Conservation (phyloP, 1,139 yeast species). For the Nakaseomyces sp. region DNA sequence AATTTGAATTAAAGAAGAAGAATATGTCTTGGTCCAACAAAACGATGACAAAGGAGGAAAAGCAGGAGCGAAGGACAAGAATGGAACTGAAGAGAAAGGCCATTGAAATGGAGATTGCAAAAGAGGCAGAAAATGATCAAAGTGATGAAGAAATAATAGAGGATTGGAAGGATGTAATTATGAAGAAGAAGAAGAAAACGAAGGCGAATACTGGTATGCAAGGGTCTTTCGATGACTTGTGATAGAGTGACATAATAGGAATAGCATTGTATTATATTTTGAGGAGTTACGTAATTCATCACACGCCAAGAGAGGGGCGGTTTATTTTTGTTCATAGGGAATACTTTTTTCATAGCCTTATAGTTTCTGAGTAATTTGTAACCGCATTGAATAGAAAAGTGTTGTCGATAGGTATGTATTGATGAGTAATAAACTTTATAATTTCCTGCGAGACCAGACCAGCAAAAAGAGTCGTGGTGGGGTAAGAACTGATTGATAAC, state of each 20-base stretch:
- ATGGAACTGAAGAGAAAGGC: conserved; percentile 56
- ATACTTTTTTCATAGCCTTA: not conserved
- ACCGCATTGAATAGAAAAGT: conserved; percentile 62
- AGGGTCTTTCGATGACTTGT: conserved; percentile 69
- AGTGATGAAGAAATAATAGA: conserved; percentile 48
- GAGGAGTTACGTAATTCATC: not conserved
- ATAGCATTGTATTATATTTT: not conserved
- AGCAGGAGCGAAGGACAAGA: conserved; percentile 54
- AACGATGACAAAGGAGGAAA: conserved; percentile 52
- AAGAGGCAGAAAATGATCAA: conserved; percentile 32
- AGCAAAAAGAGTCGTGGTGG: conserved; percentile 49
- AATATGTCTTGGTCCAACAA: conserved; percentile 79
- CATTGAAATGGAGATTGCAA: conserved; percentile 43
- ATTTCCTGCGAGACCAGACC: conserved; percentile 76
- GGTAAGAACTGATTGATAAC: conserved; percentile 8
- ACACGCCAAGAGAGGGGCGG: too few species aligned
- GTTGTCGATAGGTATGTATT: conserved; percentile 65
- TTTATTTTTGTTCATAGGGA: too few species aligned
- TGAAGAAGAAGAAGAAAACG: conserved; percentile 41
- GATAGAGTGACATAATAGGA: conserved; percentile 11
- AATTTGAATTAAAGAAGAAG: conserved; percentile 41
- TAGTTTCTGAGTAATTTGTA: not conserved
- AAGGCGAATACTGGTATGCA: conserved; percentile 33
- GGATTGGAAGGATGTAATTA: conserved; percentile 86
- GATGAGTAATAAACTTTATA: conserved; percentile 57